Evolutionary conservation across 2,329 filamentous ascomycete species (phyloP), one percentile per base, ranked within the genome.

Genomic region (Neospermospora avenae): DNA sequence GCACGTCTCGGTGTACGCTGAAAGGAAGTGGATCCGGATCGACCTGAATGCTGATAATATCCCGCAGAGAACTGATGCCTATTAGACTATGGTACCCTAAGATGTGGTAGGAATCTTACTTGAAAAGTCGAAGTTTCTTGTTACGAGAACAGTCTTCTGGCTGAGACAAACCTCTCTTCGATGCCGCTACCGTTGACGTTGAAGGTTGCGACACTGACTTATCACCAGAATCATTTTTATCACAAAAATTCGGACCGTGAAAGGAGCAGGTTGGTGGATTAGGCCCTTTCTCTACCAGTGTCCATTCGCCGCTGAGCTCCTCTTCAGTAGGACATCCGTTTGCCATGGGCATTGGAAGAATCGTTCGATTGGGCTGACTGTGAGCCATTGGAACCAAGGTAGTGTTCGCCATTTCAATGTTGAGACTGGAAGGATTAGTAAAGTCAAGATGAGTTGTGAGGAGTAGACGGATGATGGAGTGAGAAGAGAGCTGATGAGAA

Each of bases 1-100:
- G 59, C 2, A 63, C 6, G 3, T 61, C 51, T 45, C 64, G 58
- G 14, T 65, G 62, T 13, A 62, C 51, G 1, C 39, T 4, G 16
- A 64, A 24, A 13, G n/a, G 37, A 1, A 42, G 20, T 0, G 24
- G 6, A 13, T 52, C n/a, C 1, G 34, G 13, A 6, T 64, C 63
- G 4, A 63, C 60, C 22, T 53, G 37, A 3, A 68, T 20, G 3
- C 45, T 59, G 18, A 63, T 28, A 2, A 49, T 42, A 22, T 60
- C 42, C 10, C 42, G 48, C 3, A 60, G 24, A 22, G 49, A 60
- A 16, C 58, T 57, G 35, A 39, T 2, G 2, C 5, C 3, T 3
- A 28, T 42, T 28, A 42, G 37, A 31, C 10, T 28, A 10, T 18
- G 14, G 24, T 1, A 2, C 14, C 28, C 13, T 16, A 11, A 7